Base-by-base conservation (phyloP, 495 filamentous ascomycete species). In the Trichoderma virens region DNA sequence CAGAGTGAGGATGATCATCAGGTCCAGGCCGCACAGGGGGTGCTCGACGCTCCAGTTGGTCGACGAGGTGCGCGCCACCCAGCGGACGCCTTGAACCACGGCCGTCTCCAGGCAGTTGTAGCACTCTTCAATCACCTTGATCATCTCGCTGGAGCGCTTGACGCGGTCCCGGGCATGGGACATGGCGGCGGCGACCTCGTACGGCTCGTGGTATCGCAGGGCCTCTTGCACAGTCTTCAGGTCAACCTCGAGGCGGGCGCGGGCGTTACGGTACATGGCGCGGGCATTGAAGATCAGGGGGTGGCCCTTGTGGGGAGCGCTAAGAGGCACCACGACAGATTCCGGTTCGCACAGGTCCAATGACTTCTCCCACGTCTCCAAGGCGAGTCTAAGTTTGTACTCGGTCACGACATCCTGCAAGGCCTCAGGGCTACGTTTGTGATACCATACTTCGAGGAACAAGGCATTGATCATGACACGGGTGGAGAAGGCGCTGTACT, bases 1-100 rank as follows among this genome's bases (percentile, higher is more conserved):
- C 68, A 98, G 81, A 73, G 90, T 97, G 70, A 98, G 90, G 69
- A 97, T 97, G 79, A 98, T 93, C 88, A 98, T 97, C 71, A 98
- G 83, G 76, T 98, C 94, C 78, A 98, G 83, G 67, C 92, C 95
- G 72, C 92, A 96, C 43, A 98, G 86, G 34, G 95, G 94, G 74
- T 98, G 94, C 80, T 98, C 94, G 59, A 98, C 88, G 78, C 94
- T 98, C 94, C 94, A 98, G 80, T 98, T 98, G 62, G 94, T 96
- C 60, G 94, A 91, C 62, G 91, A 96, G 27, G 93, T 97, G 70
- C 92, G 86, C 7, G 95, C 94, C 59, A 98, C 93, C 94, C 94
- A 98, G 73, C 94, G 92, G 70, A 98, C 95, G 67, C 93, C 94
- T 72, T 96, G 91, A 62, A 90, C 75, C 51, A 95, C 94, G 6